Evolutionary conservation across 257 asterid species (phyloP).

Genomic region (Pogostemon cablin): DNA sequence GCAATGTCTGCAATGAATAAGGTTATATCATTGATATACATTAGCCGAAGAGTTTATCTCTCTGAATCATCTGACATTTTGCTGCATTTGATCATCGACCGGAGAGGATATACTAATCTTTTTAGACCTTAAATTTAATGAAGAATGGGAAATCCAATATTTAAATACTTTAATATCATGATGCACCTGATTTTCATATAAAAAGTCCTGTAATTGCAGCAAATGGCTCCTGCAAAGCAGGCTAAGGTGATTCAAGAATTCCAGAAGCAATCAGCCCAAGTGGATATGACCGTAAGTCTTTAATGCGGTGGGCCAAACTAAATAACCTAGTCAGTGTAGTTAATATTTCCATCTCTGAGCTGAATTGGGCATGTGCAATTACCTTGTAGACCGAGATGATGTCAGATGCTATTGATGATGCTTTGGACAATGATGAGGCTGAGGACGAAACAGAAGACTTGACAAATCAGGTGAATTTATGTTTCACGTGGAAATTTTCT

Average conservation of each 20-base stretch:
- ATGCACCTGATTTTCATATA: slow-evolving; percentile 3
- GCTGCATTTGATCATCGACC: neutral
- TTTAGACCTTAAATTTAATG: neutral
- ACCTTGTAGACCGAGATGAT: slow-evolving; percentile 87
- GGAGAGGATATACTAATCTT: neutral
- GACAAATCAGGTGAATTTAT: slow-evolving; percentile 71
- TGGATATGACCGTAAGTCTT: slow-evolving; percentile 92
- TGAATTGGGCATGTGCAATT: neutral
- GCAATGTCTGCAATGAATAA: slow-evolving; percentile 95
- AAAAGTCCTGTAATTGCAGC: slow-evolving; percentile 53
- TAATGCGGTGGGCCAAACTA: neutral
- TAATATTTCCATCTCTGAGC: slow-evolving; percentile 4
- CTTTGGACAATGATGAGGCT: slow-evolving; percentile 87
- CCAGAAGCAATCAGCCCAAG: slow-evolving; percentile 91
- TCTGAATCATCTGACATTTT: neutral
- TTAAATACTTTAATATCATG: neutral
- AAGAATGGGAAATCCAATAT: neutral
- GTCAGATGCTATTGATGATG: slow-evolving; percentile 89
- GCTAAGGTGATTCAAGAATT: slow-evolving; percentile 79
- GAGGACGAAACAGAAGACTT: slow-evolving; percentile 94
- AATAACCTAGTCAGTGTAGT: slow-evolving; percentile 30
- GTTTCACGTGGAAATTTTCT: neutral
- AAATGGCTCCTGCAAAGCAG: slow-evolving; percentile 94
- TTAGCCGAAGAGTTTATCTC: neutral
- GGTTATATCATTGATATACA: slow-evolving; percentile 42